Conservation (phyloP, 1,284 basidiomycete genomes). For the Ganoderma sinense region DNA sequence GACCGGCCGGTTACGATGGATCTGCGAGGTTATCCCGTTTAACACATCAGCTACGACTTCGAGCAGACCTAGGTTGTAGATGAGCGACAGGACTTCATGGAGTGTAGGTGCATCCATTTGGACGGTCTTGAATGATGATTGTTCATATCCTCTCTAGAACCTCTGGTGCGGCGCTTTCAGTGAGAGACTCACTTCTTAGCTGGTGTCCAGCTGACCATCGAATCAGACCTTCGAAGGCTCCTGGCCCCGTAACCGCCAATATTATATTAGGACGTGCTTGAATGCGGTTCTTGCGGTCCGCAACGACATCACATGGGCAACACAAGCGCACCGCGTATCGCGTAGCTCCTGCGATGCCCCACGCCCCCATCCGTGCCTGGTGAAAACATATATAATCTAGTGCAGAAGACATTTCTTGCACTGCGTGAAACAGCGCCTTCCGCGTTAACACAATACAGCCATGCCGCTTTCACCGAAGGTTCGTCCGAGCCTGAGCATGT, state of each 20-base stretch:
- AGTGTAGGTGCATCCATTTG: too few species aligned
- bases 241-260: neutral
- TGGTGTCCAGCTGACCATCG: neutral
- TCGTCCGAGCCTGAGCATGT: neutral
- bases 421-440: neutral
- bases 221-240: neutral
- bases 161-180: neutral
- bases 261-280: constrained; percentile 11
- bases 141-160: neutral
- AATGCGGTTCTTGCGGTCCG: constrained; percentile 12
- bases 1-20: neutral
- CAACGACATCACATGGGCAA: constrained; percentile 21
- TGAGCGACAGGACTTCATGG: neutral
- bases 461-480: constrained; percentile 37
- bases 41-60: neutral
- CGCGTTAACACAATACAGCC: neutral
- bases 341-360: neutral
- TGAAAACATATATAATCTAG: constrained; percentile 15
- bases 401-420: neutral
- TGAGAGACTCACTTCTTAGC: neutral
- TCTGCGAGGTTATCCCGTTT: constrained; percentile 1
- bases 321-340: neutral
- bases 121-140: neutral
- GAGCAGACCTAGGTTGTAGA: neutral
- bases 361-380: constrained; percentile 11